phyloP scores from a whole-genome alignment of 192 early-diverging fungal genomes.

The Coemansia sp. region DNA sequence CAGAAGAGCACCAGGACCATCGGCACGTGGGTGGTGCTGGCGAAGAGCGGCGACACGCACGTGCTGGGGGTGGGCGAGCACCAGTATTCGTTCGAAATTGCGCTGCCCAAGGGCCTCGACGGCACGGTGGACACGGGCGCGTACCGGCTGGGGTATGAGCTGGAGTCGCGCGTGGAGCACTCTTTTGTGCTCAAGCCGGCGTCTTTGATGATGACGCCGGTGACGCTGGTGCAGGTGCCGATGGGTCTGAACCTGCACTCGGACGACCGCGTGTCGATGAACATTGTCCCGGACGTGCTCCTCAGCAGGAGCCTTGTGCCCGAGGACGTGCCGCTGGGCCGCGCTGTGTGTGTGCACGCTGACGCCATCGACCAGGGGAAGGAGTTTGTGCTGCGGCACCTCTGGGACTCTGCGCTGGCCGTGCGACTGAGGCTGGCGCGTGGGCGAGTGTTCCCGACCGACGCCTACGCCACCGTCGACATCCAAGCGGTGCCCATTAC shows the following conservation, averaged over 20 bases:
- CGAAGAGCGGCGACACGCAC: background rate
- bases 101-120: background rate
- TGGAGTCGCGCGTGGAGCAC: conserved; percentile 44
- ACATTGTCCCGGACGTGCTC: background rate
- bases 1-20: conserved; percentile 39
- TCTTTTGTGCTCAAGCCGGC: conserved; percentile 47
- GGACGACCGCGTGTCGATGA: conserved; percentile 47
- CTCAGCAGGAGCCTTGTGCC: background rate
- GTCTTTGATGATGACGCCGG: conserved; percentile 3
- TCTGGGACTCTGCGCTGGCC: conserved; percentile 35
- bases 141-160: conserved; percentile 37
- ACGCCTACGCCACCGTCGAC: conserved; percentile 21
- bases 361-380: conserved; percentile 31
- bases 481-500: conserved; percentile 38
- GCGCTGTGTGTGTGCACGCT: conserved; percentile 18
- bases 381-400: conserved; percentile 36
- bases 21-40: conserved; percentile 14
- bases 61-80: conserved; percentile 35
- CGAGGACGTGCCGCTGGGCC: conserved; percentile 33
- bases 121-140: conserved; percentile 18
- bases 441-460: conserved; percentile 29
- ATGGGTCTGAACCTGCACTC: conserved; percentile 38
- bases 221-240: conserved; percentile 42
- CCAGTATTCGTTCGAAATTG: conserved; percentile 41
- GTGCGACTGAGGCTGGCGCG: conserved; percentile 29